Evolutionary conservation across 2,329 filamentous ascomycete genomes (phyloP).

Genomic region (Clarireedia hainanense): DNA sequence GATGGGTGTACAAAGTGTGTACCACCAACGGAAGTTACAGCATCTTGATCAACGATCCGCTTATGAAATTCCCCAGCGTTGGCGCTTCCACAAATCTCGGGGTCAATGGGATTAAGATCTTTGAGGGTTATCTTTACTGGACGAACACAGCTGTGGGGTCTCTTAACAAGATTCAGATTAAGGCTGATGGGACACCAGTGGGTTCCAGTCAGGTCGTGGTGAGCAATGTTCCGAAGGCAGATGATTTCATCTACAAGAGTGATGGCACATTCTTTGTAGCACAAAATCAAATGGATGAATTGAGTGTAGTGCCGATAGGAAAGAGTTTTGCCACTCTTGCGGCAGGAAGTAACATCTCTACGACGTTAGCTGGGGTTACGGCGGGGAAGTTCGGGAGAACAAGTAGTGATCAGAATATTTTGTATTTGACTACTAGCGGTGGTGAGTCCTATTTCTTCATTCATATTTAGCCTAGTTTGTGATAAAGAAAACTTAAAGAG

Average conservation of each 20-base stretch:
- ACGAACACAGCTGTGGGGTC: conserved; percentile 21
- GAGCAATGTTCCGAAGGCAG: conserved; percentile 8
- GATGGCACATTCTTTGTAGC: conserved; percentile 12
- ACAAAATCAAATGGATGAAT: conserved; percentile 10
- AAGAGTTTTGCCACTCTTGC: background rate
- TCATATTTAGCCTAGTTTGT: accelerated
- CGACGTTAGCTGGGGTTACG: conserved; percentile 13
- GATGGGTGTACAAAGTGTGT: conserved; percentile 21
- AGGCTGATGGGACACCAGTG: conserved; percentile 11
- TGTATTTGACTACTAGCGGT: conserved; percentile 17
- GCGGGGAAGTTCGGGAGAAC: conserved; percentile 15
- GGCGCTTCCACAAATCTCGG: conserved; percentile 13
- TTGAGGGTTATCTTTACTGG: conserved; percentile 21
- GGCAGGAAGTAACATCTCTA: conserved; percentile 10
- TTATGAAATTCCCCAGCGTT: conserved; percentile 13
- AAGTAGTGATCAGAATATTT: background rate
- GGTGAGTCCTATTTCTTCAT: conserved; percentile 4
- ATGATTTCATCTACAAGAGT: conserved; percentile 14
- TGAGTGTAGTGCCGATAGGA: conserved; percentile 5
- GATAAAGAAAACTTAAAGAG: background rate
- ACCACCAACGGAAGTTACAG: conserved; percentile 19
- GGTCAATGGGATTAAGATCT: conserved; percentile 26
- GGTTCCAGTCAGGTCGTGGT: conserved; percentile 8
- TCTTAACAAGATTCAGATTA: conserved; percentile 18
- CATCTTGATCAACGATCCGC: conserved; percentile 21